Evolutionary conservation across 176 grass and related monocot species (phyloP), one percentile per base, ranked within the genome.

Genomic region (Lolium rigidum): DNA sequence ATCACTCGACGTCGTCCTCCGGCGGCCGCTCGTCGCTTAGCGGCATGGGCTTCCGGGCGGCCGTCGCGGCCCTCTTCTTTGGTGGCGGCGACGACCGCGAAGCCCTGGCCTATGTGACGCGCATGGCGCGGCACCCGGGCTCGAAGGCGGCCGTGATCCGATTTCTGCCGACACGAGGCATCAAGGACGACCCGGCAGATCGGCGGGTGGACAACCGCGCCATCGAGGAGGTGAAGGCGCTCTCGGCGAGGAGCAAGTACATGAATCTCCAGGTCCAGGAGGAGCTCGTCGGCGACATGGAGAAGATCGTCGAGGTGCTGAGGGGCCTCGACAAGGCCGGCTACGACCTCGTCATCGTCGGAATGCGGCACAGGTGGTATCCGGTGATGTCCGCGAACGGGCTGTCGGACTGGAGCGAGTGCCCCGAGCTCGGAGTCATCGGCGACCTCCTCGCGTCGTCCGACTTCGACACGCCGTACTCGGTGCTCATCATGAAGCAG

Each of bases 1-100:
- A 82, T 46, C 18, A 62, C 21, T 20, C 63, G 46, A 10, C 82
- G n/a, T 68, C 77, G 4, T 64, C 64, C 54, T 56, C 78, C 64
- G 64, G 66, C 44, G 28, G 59, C 37, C 18, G 11, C 6, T 7
- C 47, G 37, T 21, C 59, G 41, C 0, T 24, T 24, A 74, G 82
- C 54, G 12, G 41, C 28, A 39, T 49, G 18, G 67, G 21, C 4
- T 87, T 92, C 88, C 73, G n/a, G 2, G 90, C 87, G 18, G 17
- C 84, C 47, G 82, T 95, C 4, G 86, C 83, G 2, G 86, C 94
- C 57, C 81, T 98, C 56, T 98, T 98, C 84, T 98, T 95, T 79
- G 90, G 91, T 72, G 91, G 93, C 69, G 90, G 90, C 11, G 96
- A 95, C 84, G 96, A 98, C 91, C 88, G 91, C 10, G 96, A 98